A percentile compares a stretch with the other conserved stretches of the same genome.
These are phyloP conservation scores for Trypanosoma melophagium DNA, from an alignment of 208 protist species.

Conservation along the genomic window DNA sequence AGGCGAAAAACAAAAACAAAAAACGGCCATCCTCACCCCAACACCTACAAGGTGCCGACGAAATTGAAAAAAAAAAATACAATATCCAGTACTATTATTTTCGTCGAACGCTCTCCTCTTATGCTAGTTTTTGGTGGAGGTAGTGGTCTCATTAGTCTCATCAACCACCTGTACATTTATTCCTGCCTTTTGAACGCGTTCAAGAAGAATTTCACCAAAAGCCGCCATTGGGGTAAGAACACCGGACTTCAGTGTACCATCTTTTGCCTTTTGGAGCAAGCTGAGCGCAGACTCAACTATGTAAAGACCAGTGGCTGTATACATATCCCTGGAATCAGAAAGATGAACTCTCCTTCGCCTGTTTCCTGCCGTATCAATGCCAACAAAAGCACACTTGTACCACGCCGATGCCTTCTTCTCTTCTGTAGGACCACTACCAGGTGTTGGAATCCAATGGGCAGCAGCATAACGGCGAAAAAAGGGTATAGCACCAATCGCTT, in stretches of 20 bases:
- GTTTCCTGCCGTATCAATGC: slow-evolving; percentile 37
- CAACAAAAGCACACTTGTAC: slow-evolving; percentile 60
- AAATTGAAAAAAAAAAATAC: no score
- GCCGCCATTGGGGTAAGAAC: slow-evolving; percentile 66
- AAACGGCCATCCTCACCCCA: no score
- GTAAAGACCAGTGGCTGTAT: slow-evolving; percentile 70
- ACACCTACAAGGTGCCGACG: no score
- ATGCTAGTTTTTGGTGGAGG: neutral
- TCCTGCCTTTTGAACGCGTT: slow-evolving; percentile 36
- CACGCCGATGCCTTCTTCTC: slow-evolving; percentile 36
- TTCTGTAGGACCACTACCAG: slow-evolving; percentile 46
- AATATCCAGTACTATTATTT: no score
- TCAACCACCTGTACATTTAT: slow-evolving; percentile 26
- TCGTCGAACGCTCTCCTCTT: no score
- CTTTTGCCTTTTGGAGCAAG: slow-evolving; percentile 35
- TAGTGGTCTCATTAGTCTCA: slow-evolving; percentile 1
- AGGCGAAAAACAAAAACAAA: no score
- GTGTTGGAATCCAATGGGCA: slow-evolving; percentile 33
- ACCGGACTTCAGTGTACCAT: slow-evolving; percentile 45
- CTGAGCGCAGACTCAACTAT: slow-evolving; percentile 62
- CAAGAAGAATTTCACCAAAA: slow-evolving; percentile 63
- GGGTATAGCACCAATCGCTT: slow-evolving; percentile 31
- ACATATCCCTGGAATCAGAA: slow-evolving; percentile 50
- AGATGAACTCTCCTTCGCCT: slow-evolving; percentile 38
- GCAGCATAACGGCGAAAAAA: slow-evolving; percentile 47